Conservation (phyloP, 208 protist genomes). For the Phytomonas sp. region DNA sequence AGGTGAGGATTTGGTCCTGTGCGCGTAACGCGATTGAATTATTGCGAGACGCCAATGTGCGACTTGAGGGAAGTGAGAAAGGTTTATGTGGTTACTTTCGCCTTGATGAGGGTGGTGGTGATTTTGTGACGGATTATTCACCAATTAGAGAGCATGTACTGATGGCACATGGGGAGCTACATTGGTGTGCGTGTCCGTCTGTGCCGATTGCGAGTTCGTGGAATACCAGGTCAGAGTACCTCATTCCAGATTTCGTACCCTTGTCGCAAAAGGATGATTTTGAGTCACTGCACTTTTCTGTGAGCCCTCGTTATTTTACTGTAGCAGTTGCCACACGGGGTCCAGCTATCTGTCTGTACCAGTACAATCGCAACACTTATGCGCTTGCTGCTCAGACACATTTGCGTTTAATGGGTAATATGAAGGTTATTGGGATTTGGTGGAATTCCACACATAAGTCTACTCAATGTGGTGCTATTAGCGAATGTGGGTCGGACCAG, state of each 20-base stretch:
- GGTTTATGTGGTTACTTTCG: conserved; percentile 67
- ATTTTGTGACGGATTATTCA: conserved; percentile 71
- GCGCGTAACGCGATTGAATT: conserved; percentile 46
- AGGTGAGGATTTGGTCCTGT: conserved; percentile 80
- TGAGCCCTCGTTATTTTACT: conserved; percentile 35
- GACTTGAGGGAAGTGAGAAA: conserved; percentile 44
- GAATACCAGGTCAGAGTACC: conserved; percentile 8
- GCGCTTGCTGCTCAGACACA: conserved; percentile 13
- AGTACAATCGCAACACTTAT: conserved; percentile 12
- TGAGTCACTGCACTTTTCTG: conserved; percentile 50
- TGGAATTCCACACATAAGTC: not conserved
- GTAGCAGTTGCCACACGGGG: conserved; percentile 16
- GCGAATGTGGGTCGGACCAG: conserved; percentile 8
- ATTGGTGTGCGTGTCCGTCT: conserved; percentile 44
- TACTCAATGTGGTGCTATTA: not conserved
- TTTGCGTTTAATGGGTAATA: conserved; percentile 2
- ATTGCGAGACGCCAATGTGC: conserved; percentile 51
- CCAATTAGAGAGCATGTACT: conserved; percentile 43
- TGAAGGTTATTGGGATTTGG: not conserved
- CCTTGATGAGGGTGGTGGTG: conserved; percentile 68
- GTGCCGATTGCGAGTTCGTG: conserved; percentile 18
- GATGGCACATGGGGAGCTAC: conserved; percentile 32
- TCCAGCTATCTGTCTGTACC: not conserved
- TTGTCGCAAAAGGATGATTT: conserved; percentile 44
- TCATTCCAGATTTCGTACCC: conserved; percentile 66